Percentiles rank a stretch among this genome's conserved stretches.
Evolutionary conservation across 2,329 filamentous ascomycete species (phyloP).

Genomic region (Hypoxylon sp.): DNA sequence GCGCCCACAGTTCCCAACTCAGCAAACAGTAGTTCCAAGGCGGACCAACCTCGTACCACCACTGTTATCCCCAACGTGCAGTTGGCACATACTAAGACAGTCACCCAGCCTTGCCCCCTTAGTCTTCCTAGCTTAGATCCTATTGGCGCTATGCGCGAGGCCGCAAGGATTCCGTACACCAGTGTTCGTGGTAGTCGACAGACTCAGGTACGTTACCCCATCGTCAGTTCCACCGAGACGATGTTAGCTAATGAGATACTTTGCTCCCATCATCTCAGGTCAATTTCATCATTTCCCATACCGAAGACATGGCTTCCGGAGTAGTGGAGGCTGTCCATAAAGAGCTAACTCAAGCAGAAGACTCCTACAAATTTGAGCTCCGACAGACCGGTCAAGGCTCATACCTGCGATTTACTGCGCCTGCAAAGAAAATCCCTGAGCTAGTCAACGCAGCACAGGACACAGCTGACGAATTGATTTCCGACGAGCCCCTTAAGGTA

Average conservation of each 20-base stretch:
- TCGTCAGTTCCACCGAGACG: not conserved
- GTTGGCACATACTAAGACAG: not conserved
- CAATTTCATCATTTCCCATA: conserved; percentile 37
- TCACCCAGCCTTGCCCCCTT: not conserved
- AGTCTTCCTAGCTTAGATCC: not conserved
- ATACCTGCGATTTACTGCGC: conserved; percentile 41
- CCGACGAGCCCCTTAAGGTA: conserved; percentile 10
- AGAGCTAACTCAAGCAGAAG: conserved; percentile 63
- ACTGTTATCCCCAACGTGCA: not conserved
- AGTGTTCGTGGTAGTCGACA: not conserved
- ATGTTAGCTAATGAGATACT: conserved; percentile 15
- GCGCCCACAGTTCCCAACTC: not conserved
- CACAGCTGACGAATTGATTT: conserved; percentile 33
- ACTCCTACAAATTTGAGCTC: conserved; percentile 32
- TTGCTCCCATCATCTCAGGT: conserved; percentile 17
- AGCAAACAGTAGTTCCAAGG: not conserved
- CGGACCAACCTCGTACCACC: not conserved
- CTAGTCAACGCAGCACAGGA: conserved; percentile 40
- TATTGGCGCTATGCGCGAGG: not conserved
- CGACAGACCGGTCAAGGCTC: conserved; percentile 9
- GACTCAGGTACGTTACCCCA: conserved; percentile 23
- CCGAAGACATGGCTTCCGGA: conserved; percentile 58
- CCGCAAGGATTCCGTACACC: not conserved
- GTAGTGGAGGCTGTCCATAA: conserved; percentile 64
- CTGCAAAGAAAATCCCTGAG: conserved; percentile 35